These are phyloP conservation scores for Haplosporangium gracile DNA, from an alignment of 192 early-diverging fungal genomes.

Conservation along the genomic window DNA sequence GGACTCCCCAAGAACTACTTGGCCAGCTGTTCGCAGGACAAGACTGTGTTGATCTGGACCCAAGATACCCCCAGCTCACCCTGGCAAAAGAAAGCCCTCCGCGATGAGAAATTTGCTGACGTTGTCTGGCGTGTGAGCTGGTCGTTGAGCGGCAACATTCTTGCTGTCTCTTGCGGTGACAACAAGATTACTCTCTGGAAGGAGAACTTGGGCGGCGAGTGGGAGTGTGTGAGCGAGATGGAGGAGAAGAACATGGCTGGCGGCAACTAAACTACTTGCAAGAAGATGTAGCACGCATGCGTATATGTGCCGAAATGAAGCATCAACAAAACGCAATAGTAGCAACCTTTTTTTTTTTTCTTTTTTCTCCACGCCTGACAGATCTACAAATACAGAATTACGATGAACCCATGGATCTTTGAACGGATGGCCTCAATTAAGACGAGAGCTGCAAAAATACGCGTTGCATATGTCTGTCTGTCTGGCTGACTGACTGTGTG, in stretches of 20 bases:
- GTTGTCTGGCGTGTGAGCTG: conserved; percentile 99
- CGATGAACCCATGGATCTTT: no score
- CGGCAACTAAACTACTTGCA: conserved; percentile 21
- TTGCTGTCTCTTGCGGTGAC: conserved; percentile 97
- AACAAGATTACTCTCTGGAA: conserved; percentile 98
- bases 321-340: no score
- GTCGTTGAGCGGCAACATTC: conserved; percentile 93
- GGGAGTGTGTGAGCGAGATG: conserved; percentile 88
- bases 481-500: no score
- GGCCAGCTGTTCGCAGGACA: conserved; percentile 98
- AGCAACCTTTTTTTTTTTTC: no score
- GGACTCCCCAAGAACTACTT: conserved; percentile 91
- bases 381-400: no score
- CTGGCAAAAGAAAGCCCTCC: conserved; percentile 84
- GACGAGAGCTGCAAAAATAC: no score
- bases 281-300: background rate
- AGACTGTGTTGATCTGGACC: conserved; percentile 96
- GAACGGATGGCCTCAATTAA: no score
- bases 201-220: conserved; percentile 93
- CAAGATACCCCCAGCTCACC: conserved; percentile 76
- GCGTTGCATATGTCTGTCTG: no score
- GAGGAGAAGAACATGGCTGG: conserved; percentile 61
- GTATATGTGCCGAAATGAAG: background rate
- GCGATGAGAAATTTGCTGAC: conserved; percentile 88
- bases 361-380: no score